These are phyloP conservation scores for Metschnikowia reukaufii DNA, from an alignment of 805 yeast genomes.

Conservation along the genomic window DNA sequence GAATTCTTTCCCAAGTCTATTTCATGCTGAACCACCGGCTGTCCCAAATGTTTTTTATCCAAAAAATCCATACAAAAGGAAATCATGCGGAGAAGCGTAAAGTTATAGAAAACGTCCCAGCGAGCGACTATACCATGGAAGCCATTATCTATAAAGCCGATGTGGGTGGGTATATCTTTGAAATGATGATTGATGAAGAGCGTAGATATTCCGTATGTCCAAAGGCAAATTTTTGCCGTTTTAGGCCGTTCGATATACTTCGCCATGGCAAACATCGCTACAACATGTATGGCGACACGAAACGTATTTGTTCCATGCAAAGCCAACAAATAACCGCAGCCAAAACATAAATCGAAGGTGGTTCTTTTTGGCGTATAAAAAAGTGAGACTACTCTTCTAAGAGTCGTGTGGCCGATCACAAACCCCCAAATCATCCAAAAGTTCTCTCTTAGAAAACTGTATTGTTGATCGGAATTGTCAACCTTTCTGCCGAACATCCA, in stretches of 20 bases:
- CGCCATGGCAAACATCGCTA: constrained; percentile 53
- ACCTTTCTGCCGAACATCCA: constrained; percentile 91
- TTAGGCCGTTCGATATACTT: constrained; percentile 32
- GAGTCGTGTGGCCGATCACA: constrained; percentile 50
- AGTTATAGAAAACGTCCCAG: constrained; percentile 96
- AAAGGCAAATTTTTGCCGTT: constrained; percentile 48
- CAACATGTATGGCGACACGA: constrained; percentile 59
- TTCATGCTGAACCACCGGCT: neutral
- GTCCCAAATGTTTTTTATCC: constrained; percentile 28
- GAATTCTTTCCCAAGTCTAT: constrained; percentile 4
- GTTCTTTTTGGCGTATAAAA: constrained; percentile 38
- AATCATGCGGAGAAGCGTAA: constrained; percentile 78
- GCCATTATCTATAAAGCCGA: constrained; percentile 57
- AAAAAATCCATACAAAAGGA: constrained; percentile 80
- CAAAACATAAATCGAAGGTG: constrained; percentile 72
- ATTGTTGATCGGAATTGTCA: constrained; percentile 91
- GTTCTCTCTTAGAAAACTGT: constrained; percentile 82
- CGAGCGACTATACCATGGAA: constrained; percentile 77
- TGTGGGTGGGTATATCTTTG: constrained; percentile 53
- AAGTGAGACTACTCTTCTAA: constrained; percentile 42
- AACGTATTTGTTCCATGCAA: constrained; percentile 79
- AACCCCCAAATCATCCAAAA: constrained; percentile 60
- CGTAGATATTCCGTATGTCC: constrained; percentile 80
- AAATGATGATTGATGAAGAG: constrained; percentile 75
- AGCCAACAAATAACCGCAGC: constrained; percentile 62